Conservation (phyloP, 768 basidiomycete species). For the Lactarius pseudohatsudake region DNA sequence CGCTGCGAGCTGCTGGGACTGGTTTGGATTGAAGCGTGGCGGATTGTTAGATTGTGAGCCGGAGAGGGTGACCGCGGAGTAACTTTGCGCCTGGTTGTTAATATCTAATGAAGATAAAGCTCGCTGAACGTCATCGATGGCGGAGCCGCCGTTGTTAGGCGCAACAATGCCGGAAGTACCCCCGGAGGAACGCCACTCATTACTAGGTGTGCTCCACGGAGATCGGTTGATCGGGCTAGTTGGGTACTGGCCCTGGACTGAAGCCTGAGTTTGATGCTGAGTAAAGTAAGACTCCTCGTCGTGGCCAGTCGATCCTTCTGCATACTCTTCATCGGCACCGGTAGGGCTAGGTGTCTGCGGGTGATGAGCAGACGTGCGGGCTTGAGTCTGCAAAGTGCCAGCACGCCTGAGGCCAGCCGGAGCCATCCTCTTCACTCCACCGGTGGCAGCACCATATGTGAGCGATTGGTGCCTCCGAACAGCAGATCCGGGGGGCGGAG, state of each 20-base stretch:
- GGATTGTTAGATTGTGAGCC: conserved; percentile 59
- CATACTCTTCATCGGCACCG: conserved; percentile 58
- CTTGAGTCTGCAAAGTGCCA: conserved; percentile 63
- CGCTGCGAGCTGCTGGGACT: conserved; percentile 44
- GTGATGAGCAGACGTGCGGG: conserved; percentile 39
- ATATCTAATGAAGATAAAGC: conserved; percentile 72
- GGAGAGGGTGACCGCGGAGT: conserved; percentile 34
- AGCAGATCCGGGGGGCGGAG: conserved; percentile 53
- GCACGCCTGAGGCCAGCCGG: conserved; percentile 64
- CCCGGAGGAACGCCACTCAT: conserved; percentile 58
- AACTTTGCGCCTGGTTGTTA: conserved; percentile 37
- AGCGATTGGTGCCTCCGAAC: conserved; percentile 82
- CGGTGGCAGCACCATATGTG: conserved; percentile 63
- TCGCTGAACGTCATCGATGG: conserved; percentile 74
- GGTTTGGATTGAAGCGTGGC: conserved; percentile 58
- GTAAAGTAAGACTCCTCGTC: conserved; percentile 58
- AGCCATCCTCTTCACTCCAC: conserved; percentile 47
- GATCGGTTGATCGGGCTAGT: conserved; percentile 61
- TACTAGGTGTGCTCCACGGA: conserved; percentile 59
- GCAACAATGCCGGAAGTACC: conserved; percentile 35
- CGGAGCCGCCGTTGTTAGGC: conserved; percentile 35
- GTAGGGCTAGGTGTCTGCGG: conserved; percentile 46
- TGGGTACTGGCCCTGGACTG: conserved; percentile 39
- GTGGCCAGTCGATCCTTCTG: conserved; percentile 54
- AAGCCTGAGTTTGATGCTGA: conserved; percentile 32